Base-by-base conservation (phyloP, 768 basidiomycete genomes). In the Pulveroboletus sp. region DNA sequence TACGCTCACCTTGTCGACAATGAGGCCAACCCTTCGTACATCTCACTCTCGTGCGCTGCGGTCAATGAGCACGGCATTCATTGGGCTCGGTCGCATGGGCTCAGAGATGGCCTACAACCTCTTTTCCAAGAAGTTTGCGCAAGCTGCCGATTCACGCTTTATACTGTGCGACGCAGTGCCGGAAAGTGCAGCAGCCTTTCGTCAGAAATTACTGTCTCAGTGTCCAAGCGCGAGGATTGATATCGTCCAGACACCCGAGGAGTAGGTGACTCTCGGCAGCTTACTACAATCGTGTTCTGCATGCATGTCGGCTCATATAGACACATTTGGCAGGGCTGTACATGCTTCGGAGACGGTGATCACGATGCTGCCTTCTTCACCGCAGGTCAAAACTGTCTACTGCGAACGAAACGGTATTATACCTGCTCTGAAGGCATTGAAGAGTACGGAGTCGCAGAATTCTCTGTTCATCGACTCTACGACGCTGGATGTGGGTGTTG, bases 301-400 rank as follows among this genome's bases (percentile, higher is more conserved):
- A 31, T 28, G 15, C 26, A 36, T 36, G 39, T 28, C 55, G 38
- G 33, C 50, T 48, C 50, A 63, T 47, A 46, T 21, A 37, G 47
- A 53, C 49, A 32, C 43, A 43, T 55, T 43, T 30, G 44, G 33
- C 56, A 90, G 89, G 57, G 87, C 86, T 6, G 73, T 81, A n/a
- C 57, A 73, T 8, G 71, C 77, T 21, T 86, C 87, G 15, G 68
- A 73, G 40, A 84, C 80, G 8, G 75, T 96, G 40, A 66, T 97
- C 45, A 94, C 93, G 6, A 93, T 95, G 91, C 76, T 97, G 2
- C 93, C 93, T 0, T 93, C 92, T 1, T 89, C 91, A 7, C 89
- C 91, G 0, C 87, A 97, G 57, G 93, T 96, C 37, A 73, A 80
- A 45, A 69, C 75, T 43, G 93, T 93, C 9, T 95, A 93, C 65